Conservation (phyloP, 1,284 basidiomycete species). For the Athelia sp. region DNA sequence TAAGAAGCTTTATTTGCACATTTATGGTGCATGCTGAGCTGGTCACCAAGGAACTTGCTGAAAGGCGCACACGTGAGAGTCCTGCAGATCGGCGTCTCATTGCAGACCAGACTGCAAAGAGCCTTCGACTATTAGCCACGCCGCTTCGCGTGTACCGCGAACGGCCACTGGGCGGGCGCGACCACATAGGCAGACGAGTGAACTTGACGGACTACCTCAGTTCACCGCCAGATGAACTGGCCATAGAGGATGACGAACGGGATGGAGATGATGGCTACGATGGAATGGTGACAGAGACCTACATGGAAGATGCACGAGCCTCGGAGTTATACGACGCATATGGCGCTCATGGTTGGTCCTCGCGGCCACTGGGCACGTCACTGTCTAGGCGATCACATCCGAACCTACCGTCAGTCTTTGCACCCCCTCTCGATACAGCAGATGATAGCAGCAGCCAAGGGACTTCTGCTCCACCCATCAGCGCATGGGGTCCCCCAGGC, state of each 20-base stretch:
- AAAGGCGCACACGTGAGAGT: constrained; percentile 50
- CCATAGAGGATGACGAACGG: constrained; percentile 59
- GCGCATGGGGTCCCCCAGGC: constrained; percentile 28
- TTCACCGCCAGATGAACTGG: constrained; percentile 43
- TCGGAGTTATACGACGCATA: constrained; percentile 54
- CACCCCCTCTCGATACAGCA: not conserved
- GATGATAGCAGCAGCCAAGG: not conserved
- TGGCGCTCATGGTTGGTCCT: constrained; percentile 13
- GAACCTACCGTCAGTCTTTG: not conserved
- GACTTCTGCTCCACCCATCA: constrained; percentile 12
- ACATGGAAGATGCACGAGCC: constrained; percentile 47
- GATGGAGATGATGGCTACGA: constrained; percentile 34
- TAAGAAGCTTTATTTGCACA: constrained; percentile 24
- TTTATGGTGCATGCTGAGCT: not conserved
- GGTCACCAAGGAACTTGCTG: constrained; percentile 57
- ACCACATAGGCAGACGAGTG: constrained; percentile 27
- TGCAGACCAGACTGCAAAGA: constrained; percentile 56
- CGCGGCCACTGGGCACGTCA: constrained; percentile 5
- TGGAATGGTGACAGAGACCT: constrained; percentile 12
- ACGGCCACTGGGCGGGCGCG: constrained; percentile 26
- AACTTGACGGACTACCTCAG: constrained; percentile 45
- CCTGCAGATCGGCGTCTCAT: constrained; percentile 54
- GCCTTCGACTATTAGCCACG: constrained; percentile 50
- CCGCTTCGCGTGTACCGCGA: constrained; percentile 47
- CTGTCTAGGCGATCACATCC: not conserved